phyloP scores from a whole-genome alignment of 225 moss, liverwort and hornwort genomes.

The Anthoceros angustus region DNA sequence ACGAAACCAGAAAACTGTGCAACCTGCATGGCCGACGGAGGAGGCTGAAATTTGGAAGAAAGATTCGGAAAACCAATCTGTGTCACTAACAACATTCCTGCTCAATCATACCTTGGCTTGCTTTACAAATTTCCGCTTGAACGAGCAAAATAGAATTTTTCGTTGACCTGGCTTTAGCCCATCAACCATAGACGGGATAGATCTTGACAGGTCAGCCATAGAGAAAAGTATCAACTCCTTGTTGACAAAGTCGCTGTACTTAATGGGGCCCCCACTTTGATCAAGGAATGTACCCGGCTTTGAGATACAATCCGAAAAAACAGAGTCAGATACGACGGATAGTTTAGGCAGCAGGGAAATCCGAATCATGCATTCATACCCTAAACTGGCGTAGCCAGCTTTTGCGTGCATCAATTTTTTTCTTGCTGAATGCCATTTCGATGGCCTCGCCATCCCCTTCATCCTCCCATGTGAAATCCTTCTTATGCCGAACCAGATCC shows the following conservation, averaged over 20 bases:
- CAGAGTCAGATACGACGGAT: neutral
- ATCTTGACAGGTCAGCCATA: constrained; percentile 82
- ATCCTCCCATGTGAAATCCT: constrained; percentile 65
- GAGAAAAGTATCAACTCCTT: constrained; percentile 96
- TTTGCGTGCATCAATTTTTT: constrained; percentile 87
- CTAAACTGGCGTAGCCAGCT: constrained; percentile 88
- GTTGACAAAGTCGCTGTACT: constrained; percentile 86
- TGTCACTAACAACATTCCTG: neutral
- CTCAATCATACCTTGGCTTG: constrained; percentile 53
- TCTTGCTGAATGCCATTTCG: constrained; percentile 99
- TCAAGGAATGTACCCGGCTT: constrained; percentile 97
- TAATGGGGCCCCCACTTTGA: constrained; percentile 58
- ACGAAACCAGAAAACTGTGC: constrained; percentile 87
- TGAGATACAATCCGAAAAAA: neutral
- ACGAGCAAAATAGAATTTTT: constrained; percentile 82
- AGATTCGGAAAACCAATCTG: neutral
- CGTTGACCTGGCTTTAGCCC: constrained; percentile 98
- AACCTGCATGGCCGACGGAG: constrained; percentile 24
- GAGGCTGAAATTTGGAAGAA: neutral
- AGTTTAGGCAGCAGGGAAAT: neutral
- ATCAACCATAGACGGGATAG: constrained; percentile 95
- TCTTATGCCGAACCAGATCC: constrained; percentile 59
- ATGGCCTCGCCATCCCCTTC: constrained; percentile 86
- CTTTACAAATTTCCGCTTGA: constrained; percentile 72
- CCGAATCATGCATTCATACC: constrained; percentile 19